Conservation (phyloP, 163 green algal species). For the Chlorella variabilis region DNA sequence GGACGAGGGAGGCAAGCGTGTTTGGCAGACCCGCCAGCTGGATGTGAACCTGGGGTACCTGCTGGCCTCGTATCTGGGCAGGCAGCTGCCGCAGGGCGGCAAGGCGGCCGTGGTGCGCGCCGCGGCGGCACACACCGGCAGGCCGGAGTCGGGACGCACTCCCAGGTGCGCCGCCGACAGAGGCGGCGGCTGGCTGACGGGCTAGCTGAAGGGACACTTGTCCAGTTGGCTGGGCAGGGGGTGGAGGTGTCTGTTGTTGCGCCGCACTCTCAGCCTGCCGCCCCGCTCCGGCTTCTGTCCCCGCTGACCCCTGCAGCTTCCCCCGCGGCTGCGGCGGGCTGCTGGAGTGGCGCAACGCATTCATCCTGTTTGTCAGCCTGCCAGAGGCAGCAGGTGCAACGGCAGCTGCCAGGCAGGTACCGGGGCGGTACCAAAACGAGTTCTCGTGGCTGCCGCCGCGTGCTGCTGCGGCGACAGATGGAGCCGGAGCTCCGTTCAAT, state of each 20-base stretch:
- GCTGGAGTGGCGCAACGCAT: constrained; percentile 39
- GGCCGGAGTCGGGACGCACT: constrained; percentile 17
- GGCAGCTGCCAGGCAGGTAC: not conserved
- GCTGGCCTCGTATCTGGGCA: constrained; percentile 14
- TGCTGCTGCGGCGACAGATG: too few species aligned
- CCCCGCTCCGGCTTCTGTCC: not conserved
- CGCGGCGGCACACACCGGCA: not conserved
- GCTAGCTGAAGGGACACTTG: too few species aligned
- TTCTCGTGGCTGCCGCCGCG: constrained; percentile 23
- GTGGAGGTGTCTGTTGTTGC: too few species aligned
- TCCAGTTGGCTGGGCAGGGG: too few species aligned
- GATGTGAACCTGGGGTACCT: constrained; percentile 16
- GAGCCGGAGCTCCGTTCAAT: too few species aligned
- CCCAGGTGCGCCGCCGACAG: not conserved
- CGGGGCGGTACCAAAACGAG: constrained; percentile 27
- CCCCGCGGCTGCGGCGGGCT: constrained; percentile 32
- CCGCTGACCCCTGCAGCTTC: constrained; percentile 32
- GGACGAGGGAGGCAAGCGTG: not conserved
- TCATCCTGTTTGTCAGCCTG: constrained; percentile 44
- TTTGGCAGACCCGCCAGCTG: constrained; percentile 4
- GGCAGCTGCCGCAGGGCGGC: constrained; percentile 30
- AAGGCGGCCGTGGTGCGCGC: constrained; percentile 37
- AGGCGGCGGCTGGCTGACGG: too few species aligned
- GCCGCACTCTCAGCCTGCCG: not conserved
- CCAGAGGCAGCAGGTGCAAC: not conserved